phyloP scores from a whole-genome alignment of 768 basidiomycete genomes.

The Kwoniella sp. region DNA sequence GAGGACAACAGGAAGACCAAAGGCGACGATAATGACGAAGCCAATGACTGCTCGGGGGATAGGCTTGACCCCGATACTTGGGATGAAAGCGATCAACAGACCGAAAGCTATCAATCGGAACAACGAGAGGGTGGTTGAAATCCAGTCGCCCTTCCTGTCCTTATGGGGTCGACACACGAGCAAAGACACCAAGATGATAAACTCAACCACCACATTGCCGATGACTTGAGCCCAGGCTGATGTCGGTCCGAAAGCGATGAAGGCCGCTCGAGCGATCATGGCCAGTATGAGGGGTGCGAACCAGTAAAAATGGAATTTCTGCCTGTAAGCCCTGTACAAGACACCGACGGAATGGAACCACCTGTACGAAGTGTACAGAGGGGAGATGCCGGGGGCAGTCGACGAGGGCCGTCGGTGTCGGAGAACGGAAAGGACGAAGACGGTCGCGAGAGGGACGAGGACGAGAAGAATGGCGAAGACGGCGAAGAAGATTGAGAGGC shows the following conservation, averaged over 20 bases:
- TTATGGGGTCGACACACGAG: conserved; percentile 66
- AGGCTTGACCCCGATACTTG: conserved; percentile 65
- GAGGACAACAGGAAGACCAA: conserved; percentile 70
- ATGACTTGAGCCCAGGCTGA: conserved; percentile 72
- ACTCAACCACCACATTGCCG: conserved; percentile 69
- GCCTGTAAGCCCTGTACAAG: conserved; percentile 65
- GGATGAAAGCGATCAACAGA: conserved; percentile 75
- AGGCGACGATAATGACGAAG: conserved; percentile 70
- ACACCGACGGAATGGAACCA: conserved; percentile 54
- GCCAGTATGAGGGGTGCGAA: conserved; percentile 64
- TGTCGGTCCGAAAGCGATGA: conserved; percentile 64
- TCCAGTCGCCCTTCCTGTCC: conserved; percentile 71
- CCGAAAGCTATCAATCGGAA: conserved; percentile 71
- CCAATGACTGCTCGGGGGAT: conserved; percentile 84
- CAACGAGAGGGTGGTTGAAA: conserved; percentile 68
- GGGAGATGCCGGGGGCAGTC: conserved; percentile 58
- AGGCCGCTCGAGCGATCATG: conserved; percentile 68
- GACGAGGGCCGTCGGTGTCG: conserved; percentile 59
- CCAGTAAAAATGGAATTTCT: conserved; percentile 68
- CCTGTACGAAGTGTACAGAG: conserved; percentile 65
- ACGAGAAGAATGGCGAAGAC: conserved; percentile 68
- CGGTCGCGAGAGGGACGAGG: conserved; percentile 61
- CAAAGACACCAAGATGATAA: conserved; percentile 63
- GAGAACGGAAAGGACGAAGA: conserved; percentile 62
- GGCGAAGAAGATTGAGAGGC: conserved; percentile 79